Conservation (phyloP, 2,329 filamentous ascomycete genomes). For the Hypoxylon sp. region DNA sequence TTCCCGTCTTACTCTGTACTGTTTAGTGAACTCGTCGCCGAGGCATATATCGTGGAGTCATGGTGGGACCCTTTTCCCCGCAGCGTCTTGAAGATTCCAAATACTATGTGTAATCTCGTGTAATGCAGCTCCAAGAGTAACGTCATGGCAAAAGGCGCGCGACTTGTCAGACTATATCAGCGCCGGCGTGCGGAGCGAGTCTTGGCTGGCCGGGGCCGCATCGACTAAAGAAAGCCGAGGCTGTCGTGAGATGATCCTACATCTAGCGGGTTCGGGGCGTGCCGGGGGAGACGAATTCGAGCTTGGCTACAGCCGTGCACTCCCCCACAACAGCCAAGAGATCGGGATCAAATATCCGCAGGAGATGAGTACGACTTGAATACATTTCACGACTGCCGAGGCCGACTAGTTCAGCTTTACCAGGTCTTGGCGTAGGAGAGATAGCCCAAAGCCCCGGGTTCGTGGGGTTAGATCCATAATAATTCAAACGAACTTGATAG, state of each 20-base stretch:
- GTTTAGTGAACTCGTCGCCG: conserved; percentile 1
- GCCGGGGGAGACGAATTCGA: conserved; percentile 1
- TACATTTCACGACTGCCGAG: conserved; percentile 1
- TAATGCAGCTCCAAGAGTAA: neutral
- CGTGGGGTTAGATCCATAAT: neutral
- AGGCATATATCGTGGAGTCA: neutral
- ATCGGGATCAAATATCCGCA: neutral
- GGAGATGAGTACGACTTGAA: neutral
- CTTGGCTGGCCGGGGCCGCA: neutral
- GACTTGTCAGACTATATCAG: conserved; percentile 1
- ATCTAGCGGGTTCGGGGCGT: conserved; percentile 17
- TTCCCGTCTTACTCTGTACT: neutral
- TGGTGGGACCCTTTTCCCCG: conserved; percentile 10
- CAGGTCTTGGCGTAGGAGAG: neutral
- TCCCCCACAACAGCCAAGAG: neutral
- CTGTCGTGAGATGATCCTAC: conserved; percentile 6
- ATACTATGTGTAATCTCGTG: conserved; percentile 23
- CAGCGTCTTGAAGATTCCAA: conserved; percentile 26
- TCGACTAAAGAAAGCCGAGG: conserved; percentile 1
- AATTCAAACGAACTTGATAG: neutral
- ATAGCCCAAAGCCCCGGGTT: neutral
- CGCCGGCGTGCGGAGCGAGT: neutral
- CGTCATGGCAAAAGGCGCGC: conserved; percentile 10
- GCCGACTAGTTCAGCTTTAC: neutral
- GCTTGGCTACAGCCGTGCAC: conserved; percentile 15